Evolutionary conservation across 176 grass and related monocot species (phyloP).

Genomic region (Cenchrus americanus): DNA sequence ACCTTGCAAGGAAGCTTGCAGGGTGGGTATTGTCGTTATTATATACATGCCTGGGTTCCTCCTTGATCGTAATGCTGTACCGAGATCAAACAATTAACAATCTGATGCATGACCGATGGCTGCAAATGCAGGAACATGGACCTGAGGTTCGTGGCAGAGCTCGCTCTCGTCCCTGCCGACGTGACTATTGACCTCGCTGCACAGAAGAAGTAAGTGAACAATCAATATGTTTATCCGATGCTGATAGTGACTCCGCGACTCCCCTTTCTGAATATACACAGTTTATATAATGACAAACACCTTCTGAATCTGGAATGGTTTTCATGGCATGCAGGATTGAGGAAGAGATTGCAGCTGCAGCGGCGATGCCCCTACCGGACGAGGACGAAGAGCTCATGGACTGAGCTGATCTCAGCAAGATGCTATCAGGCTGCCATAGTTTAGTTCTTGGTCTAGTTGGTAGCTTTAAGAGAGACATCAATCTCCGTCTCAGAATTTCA

Average conservation of each 20-base stretch:
- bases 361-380: conserved; percentile 66
- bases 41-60: neutral
- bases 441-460: conserved; percentile 6
- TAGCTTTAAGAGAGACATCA: conserved; percentile 6
- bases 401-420: conserved; percentile 36
- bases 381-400: conserved; percentile 59
- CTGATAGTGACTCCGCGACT: neutral
- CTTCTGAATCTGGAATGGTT: neutral
- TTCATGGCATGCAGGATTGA: conserved; percentile 49
- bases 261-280: neutral
- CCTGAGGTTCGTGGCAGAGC: conserved; percentile 62
- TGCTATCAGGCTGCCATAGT: neutral
- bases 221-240: neutral
- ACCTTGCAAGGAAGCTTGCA: conserved; percentile 71
- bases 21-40: conserved; percentile 46
- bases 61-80: neutral
- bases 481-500: conserved; percentile 9
- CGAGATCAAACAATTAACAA: neutral
- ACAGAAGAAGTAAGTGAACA: conserved; percentile 53
- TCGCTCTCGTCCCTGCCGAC: conserved; percentile 64
- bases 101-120: neutral
- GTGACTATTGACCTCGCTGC: conserved; percentile 53
- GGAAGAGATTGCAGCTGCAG: conserved; percentile 54
- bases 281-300: neutral
- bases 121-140: conserved; percentile 39